A percentile compares a stretch with the other conserved stretches of the same genome.
These are phyloP conservation scores for Aspergillus carbonarius DNA, from an alignment of 2,329 filamentous ascomycete species.

Conservation along the genomic window DNA sequence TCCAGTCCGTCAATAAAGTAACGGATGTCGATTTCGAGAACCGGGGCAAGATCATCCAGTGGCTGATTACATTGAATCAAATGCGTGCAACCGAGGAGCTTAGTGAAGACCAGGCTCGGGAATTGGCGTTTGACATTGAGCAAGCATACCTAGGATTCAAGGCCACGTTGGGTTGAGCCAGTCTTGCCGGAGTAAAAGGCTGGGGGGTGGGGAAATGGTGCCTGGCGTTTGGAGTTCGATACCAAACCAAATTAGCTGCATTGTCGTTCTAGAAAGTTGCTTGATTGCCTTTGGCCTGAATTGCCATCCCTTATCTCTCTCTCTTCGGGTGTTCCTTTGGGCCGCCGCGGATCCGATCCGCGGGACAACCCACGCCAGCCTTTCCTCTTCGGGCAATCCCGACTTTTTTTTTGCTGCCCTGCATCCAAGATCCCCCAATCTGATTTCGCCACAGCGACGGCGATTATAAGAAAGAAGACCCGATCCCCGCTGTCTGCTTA, in stretches of 20 bases:
- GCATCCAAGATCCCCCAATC: conserved; percentile 18
- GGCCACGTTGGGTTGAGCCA: conserved; percentile 61
- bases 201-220: not conserved
- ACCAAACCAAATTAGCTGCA: conserved; percentile 1
- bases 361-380: conserved; percentile 27
- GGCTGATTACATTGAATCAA: conserved; percentile 95
- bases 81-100: conserved; percentile 95
- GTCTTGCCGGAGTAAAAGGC: not conserved
- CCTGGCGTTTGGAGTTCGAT: conserved; percentile 19
- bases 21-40: conserved; percentile 94
- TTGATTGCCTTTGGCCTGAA: not conserved
- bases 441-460: conserved; percentile 17
- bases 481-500: conserved; percentile 1
- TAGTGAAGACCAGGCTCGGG: conserved; percentile 79
- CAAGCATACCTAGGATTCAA: conserved; percentile 95
- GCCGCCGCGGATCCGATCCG: conserved; percentile 22
- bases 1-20: conserved; percentile 95
- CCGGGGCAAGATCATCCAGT: conserved; percentile 95
- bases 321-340: conserved; percentile 8
- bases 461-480: conserved; percentile 10
- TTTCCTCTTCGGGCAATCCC: conserved; percentile 33
- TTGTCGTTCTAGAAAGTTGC: not conserved
- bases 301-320: conserved; percentile 5
- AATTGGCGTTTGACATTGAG: conserved; percentile 90
- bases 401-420: conserved; percentile 30